A percentile compares a stretch with the other conserved stretches of the same genome.
Conservation (phyloP, 768 basidiomycete species). For the Psilocybe tampanensis region DNA sequence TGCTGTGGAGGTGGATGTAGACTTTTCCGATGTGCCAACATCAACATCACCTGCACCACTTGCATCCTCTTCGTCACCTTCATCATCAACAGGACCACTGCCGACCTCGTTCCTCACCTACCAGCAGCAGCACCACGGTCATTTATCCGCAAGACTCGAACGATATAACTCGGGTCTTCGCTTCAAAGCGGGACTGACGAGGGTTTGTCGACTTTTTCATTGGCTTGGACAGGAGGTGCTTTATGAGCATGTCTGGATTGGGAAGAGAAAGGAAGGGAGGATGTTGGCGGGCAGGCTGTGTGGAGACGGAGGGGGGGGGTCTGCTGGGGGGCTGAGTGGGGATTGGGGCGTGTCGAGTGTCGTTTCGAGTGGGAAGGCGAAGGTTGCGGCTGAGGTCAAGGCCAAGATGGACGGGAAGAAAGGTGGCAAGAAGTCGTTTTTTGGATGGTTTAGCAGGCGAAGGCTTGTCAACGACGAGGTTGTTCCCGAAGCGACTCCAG, state of each 20-base stretch:
- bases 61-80: no score
- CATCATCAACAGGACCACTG: no score
- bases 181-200: slow-evolving; percentile 19
- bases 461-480: neutral
- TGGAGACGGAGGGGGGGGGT: slow-evolving; percentile 16
- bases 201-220: slow-evolving; percentile 61
- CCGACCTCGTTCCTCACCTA: neutral
- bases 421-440: neutral
- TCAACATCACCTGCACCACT: neutral
- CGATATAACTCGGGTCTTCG: neutral
- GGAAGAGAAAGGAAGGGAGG: slow-evolving; percentile 37
- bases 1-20: neutral
- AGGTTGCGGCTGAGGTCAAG: neutral
- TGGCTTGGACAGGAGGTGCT: slow-evolving; percentile 54
- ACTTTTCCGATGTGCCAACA: neutral
- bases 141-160: neutral
- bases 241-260: slow-evolving; percentile 75
- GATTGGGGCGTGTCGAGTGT: neutral
- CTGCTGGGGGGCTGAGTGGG: neutral
- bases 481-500: neutral
- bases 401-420: neutral
- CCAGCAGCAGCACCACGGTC: neutral
- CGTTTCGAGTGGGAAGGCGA: neutral
- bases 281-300: slow-evolving; percentile 24
- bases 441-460: neutral